phyloP scores from a whole-genome alignment of 345 rosid species.

The Sisymbrium altissimum region DNA sequence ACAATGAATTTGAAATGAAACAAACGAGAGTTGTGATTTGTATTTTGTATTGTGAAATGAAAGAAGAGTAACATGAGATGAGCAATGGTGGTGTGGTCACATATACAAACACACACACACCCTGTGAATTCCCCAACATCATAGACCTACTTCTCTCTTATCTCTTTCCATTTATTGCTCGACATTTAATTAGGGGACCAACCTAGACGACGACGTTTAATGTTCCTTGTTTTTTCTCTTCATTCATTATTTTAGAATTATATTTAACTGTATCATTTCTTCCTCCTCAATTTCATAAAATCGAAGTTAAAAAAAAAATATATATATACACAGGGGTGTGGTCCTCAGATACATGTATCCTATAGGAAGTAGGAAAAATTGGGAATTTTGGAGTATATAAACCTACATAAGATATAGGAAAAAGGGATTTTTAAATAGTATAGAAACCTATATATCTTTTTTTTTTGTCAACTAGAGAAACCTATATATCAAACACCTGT shows the following conservation, averaged over 20 bases:
- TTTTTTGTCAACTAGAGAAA: no score
- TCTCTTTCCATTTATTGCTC: slow-evolving; percentile 32
- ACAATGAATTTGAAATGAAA: slow-evolving; percentile 12
- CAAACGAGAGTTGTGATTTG: slow-evolving; percentile 19
- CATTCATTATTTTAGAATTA: neutral
- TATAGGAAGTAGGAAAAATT: neutral
- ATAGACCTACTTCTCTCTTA: slow-evolving; percentile 29
- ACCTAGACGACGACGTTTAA: slow-evolving; percentile 27
- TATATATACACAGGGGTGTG: neutral
- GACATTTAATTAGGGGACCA: slow-evolving; percentile 24
- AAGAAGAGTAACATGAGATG: slow-evolving; percentile 17
- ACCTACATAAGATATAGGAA: neutral
- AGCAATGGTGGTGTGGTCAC: slow-evolving; percentile 32
- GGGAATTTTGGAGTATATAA: neutral
- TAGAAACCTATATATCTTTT: neutral
- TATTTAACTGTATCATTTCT: neutral
- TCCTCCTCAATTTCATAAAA: neutral
- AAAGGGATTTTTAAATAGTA: neutral
- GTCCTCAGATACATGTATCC: neutral
- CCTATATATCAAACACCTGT: neutral
- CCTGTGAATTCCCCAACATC: slow-evolving; percentile 29
- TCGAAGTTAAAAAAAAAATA: neutral
- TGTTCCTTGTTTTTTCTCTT: neutral
- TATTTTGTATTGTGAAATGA: slow-evolving; percentile 6
- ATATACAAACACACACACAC: slow-evolving; percentile 7